Conservation (phyloP, 352 stramenopile species). For the Pythium sp. region DNA sequence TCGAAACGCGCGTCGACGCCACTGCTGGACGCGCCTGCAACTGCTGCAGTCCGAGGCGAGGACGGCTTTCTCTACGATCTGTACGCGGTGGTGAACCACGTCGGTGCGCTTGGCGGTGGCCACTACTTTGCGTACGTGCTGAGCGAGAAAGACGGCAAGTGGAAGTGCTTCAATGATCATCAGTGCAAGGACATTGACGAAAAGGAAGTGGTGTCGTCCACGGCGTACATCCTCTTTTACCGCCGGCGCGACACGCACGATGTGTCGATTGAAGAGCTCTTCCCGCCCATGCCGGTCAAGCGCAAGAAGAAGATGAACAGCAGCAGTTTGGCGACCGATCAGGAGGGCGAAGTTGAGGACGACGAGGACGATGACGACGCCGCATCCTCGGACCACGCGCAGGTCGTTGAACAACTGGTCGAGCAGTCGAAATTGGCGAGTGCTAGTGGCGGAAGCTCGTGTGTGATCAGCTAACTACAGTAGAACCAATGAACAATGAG, state of each 20-base stretch:
- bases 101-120: slow-evolving; percentile 92
- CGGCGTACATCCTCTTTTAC: slow-evolving; percentile 92
- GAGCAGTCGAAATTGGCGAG: slow-evolving; percentile 61
- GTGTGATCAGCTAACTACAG: slow-evolving; percentile 49
- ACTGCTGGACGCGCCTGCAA: slow-evolving; percentile 57
- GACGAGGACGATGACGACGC: slow-evolving; percentile 8
- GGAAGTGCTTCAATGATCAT: slow-evolving; percentile 98
- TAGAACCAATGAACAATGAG: background rate
- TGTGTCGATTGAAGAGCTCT: slow-evolving; percentile 70
- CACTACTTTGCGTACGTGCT: slow-evolving; percentile 93
- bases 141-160: slow-evolving; percentile 89
- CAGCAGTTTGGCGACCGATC: slow-evolving; percentile 5
- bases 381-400: slow-evolving; percentile 47
- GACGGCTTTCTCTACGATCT: slow-evolving; percentile 92
- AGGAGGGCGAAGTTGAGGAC: background rate
- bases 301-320: slow-evolving; percentile 21
- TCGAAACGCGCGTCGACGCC: slow-evolving; percentile 21
- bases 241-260: slow-evolving; percentile 65
- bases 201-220: slow-evolving; percentile 81
- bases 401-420: slow-evolving; percentile 60
- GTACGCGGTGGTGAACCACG: slow-evolving; percentile 98
- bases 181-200: slow-evolving; percentile 87
- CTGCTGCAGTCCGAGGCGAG: slow-evolving; percentile 43
- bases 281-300: slow-evolving; percentile 52
- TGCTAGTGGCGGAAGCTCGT: slow-evolving; percentile 35